Conservation (phyloP, 768 basidiomycete genomes). For the Boletus pseudopeckii region DNA sequence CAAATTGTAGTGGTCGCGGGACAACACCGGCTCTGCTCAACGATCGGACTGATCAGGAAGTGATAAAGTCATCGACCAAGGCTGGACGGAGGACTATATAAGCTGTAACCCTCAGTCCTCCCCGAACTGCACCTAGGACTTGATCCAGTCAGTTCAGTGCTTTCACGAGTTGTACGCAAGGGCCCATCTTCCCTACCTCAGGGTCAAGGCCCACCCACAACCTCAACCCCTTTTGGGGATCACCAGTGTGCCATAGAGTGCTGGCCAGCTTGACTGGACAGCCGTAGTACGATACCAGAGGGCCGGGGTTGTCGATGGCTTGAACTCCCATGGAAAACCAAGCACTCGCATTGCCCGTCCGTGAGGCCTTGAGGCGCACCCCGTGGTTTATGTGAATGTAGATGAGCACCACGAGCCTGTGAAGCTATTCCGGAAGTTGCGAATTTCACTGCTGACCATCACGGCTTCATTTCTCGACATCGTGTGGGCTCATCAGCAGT, state of each 20-base stretch:
- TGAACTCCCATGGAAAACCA: background rate
- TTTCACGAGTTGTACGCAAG: too few species aligned
- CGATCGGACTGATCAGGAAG: background rate
- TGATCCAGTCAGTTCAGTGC: background rate
- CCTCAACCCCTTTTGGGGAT: conserved; percentile 12
- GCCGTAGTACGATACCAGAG: background rate
- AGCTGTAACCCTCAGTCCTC: too few species aligned
- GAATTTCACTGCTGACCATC: background rate
- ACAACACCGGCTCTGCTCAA: background rate
- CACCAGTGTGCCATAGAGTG: conserved; percentile 8
- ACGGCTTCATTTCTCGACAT: background rate
- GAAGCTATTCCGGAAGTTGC: background rate
- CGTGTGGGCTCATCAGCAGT: background rate
- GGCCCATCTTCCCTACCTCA: conserved; percentile 9
- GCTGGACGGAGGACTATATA: too few species aligned
- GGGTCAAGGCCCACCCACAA: conserved; percentile 10
- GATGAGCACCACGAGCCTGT: background rate
- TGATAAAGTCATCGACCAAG: background rate
- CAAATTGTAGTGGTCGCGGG: background rate
- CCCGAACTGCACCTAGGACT: too few species aligned
- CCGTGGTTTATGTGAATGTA: background rate
- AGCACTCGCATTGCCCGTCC: background rate
- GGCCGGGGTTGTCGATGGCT: background rate
- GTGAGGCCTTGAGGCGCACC: too few species aligned
- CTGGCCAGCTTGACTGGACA: background rate